Evolutionary conservation across 2,329 filamentous ascomycete species (phyloP), one percentile per base, ranked within the genome.

Genomic region (Coniochaeta sp.): DNA sequence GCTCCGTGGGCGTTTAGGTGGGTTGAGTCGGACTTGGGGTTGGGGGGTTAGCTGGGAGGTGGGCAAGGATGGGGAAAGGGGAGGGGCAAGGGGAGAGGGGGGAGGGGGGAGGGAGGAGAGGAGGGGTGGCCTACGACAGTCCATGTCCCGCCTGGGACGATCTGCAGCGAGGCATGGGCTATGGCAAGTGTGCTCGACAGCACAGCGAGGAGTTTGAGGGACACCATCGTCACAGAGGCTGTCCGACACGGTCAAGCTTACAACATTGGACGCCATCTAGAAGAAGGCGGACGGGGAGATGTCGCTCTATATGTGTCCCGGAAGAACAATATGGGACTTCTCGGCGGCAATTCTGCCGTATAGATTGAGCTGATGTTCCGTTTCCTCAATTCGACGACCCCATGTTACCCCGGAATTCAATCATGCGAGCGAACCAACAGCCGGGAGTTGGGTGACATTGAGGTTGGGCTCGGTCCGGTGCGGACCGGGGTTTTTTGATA

Each of bases 1-100:
- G 78, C 80, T 2, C 84, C 84, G 59, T 87, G 84, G 0, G 84
- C 84, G 68, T 87, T 84, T 5, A 87, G 69, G 57, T 85, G 82
- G 9, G 20, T 22, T 28, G 28, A 28, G 47, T 49, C 26, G 30
- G 28, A 47, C 45, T 47, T n/a, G n/a, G n/a, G n/a, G n/a, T n/a
- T n/a, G n/a, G n/a, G n/a, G n/a, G n/a, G n/a, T n/a, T n/a, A n/a
- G n/a, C n/a, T n/a, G n/a, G n/a, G n/a, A n/a, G n/a, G n/a, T n/a
- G n/a, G n/a, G n/a, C n/a, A n/a, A n/a, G n/a, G n/a, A n/a, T n/a
- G n/a, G n/a, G n/a, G n/a, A n/a, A n/a, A n/a, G n/a, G n/a, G n/a
- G n/a, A n/a, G n/a, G n/a, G n/a, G n/a, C n/a, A n/a, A n/a, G n/a
- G n/a, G n/a, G n/a, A n/a, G n/a, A n/a, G n/a, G n/a, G n/a, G n/a